Evolutionary conservation across 306 rosid genomes (phyloP), one percentile per base, ranked within the genome.

Genomic region (Fragaria iinumae): DNA sequence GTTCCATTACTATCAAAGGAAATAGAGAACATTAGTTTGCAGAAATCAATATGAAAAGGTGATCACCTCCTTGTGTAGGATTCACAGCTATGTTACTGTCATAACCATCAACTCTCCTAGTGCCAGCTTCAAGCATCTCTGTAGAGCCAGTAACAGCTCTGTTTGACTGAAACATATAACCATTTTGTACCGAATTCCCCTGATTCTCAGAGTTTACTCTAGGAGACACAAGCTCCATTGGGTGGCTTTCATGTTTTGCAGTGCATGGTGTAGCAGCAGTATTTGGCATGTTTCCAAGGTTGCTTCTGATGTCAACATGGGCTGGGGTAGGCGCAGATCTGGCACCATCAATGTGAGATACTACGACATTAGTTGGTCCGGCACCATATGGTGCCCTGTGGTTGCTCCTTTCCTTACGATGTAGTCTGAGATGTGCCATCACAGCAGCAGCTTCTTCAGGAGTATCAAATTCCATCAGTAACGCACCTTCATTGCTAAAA

Each of bases 391-490:
- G 86, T 39, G 76, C 86, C 77, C 85, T 73, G 80, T 81, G 80
- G 79, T 81, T 82, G 79, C 87, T 83, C 87, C 88, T 89, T 81
- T 90, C 97, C 81, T 78, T 85, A 29, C 97, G 90, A 80, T 84
- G 66, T 75, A 87, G 97, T 81, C 98, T 87, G 81, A 92, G 89
- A 84, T 92, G 98, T 72, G 89, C 71, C 93, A 89, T 92, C 69
- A 95, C 90, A 76, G 86, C 86, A 67, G 89, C 83, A 86, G 95
- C 93, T 86, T 90, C 98, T 83, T 90, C 98, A 41, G 97, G 93
- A 84, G 87, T 82, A 85, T 90, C 97, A 86, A 89, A 87, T 83
- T 95, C 98, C 88, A 95, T 84, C 32, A 95, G 93, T 56, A 95
- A 71, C 45, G 97, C 96, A 82, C 89, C 84, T 85, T 95, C 98